Evolutionary conservation across 495 filamentous ascomycete species (phyloP).

Genomic region (Talaromyces ruber): DNA sequence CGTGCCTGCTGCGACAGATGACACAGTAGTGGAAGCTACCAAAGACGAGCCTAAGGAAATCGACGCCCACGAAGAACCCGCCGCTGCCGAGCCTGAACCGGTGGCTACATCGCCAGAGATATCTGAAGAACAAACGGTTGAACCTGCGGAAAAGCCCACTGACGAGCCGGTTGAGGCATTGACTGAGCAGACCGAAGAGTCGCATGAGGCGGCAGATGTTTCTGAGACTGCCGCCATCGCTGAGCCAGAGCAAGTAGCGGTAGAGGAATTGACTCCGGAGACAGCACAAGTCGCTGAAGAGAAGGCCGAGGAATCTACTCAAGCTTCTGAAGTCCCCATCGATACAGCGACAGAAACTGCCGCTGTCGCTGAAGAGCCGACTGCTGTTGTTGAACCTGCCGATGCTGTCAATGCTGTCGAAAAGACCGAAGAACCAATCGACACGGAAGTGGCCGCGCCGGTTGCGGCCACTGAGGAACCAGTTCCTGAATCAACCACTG

Average conservation of each 20-base stretch:
- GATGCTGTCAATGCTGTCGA: slow-evolving; percentile 11
- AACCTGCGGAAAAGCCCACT: background rate
- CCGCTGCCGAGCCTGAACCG: slow-evolving; percentile 4
- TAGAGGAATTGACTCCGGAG: background rate
- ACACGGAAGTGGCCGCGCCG: slow-evolving; percentile 5
- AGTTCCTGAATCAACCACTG: background rate
- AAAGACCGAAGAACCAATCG: slow-evolving; percentile 7
- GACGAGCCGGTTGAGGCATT: background rate
- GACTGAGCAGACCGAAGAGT: background rate
- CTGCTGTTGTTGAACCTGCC: background rate
- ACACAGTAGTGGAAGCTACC: background rate
- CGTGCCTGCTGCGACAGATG: slow-evolving; percentile 7
- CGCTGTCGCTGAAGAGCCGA: slow-evolving; percentile 3
- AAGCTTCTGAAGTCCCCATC: background rate
- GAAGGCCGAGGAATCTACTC: slow-evolving; percentile 9
- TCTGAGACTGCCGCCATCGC: background rate
- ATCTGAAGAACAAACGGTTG: background rate
- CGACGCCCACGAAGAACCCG: slow-evolving; percentile 8
- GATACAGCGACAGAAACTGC: background rate
- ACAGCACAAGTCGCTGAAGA: slow-evolving; percentile 6
- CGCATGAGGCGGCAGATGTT: background rate
- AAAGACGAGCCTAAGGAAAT: background rate
- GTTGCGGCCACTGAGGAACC: slow-evolving; percentile 7
- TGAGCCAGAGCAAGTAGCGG: background rate
- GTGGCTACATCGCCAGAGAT: background rate